Base-by-base conservation (phyloP, 768 basidiomycete species). In the Termitomyces eurrhizus region DNA sequence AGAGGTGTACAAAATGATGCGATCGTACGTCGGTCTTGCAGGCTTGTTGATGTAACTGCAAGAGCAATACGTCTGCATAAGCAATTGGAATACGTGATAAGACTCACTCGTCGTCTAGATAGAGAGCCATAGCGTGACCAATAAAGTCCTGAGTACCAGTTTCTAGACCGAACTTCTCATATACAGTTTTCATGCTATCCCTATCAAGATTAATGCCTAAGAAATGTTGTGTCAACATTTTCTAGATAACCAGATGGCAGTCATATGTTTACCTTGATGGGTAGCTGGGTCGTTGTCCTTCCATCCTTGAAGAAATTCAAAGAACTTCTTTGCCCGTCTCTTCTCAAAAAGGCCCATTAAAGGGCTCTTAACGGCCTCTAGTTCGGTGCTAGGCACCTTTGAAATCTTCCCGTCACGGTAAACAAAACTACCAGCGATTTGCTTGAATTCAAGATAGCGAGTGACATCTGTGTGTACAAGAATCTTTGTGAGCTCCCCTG, bases 271-370 rank as follows among this genome's bases (percentile, higher is more conserved):
- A 92, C 97, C 96, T 78, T 97, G 93, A 72, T 99, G 96, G 21
- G 96, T 98, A 21, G 88, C 79, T n/a, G 94, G 92, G 72, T 98
- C 95, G 0, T 92, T 89, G 68, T 98, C 95, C 74, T 83, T 93
- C 95, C 94, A 98, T 63, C 81, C 83, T 78, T 99, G 97, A 64
- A 99, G 74, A 76, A 95, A 99, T 74, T 92, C 88, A 70, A 99
- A 98, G 81, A 99, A 99, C 73, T 95, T 97, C 84, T 95, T 97
- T 18, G 96, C 96, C 42, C 97, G 82, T 63, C 95, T 81, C 80
- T 99, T 99, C 84, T 99, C 97, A 67, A 98, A 98, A 42, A 98
- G 78, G n/a, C 97, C 97, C 95, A 99, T 98, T 68, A 99, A 80
- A 37, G 95, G 91, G 68, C 92, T 94, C 75, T 77, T 89, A 59